Percentiles rank a stretch among this genome's conserved stretches.
These are phyloP conservation scores for Aspergillus bridgeri DNA, from an alignment of 495 filamentous ascomycete genomes.

Conservation along the genomic window DNA sequence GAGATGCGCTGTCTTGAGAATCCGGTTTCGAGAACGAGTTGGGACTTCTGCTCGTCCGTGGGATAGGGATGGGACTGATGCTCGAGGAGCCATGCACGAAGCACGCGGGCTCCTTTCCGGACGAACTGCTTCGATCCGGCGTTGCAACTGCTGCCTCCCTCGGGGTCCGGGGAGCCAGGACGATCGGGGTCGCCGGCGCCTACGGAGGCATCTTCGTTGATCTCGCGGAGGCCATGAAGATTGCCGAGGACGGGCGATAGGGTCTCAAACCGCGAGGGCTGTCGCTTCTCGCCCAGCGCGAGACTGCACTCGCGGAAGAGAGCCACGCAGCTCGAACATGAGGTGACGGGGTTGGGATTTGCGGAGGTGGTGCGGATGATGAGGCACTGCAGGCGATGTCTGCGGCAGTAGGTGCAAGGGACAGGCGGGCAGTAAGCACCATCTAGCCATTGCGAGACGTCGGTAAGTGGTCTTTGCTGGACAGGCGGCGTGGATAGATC, in stretches of 20 bases:
- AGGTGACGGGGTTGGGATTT: slow-evolving; percentile 54
- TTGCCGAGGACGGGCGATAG: slow-evolving; percentile 39
- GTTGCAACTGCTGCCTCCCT: not conserved
- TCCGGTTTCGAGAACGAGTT: slow-evolving; percentile 31
- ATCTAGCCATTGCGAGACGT: slow-evolving; percentile 41
- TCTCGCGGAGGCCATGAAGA: slow-evolving; percentile 41
- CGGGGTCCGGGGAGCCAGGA: not conserved
- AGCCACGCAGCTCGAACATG: slow-evolving; percentile 76
- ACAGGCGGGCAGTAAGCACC: slow-evolving; percentile 38
- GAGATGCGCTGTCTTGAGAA: slow-evolving; percentile 35
- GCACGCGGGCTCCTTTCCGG: slow-evolving; percentile 47
- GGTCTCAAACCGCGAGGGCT: slow-evolving; percentile 44
- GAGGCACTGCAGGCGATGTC: slow-evolving; percentile 41
- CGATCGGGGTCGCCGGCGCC: not conserved
- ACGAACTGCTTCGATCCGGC: slow-evolving; percentile 57
- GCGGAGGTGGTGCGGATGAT: slow-evolving; percentile 41
- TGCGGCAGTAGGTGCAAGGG: slow-evolving; percentile 43
- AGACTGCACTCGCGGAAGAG: slow-evolving; percentile 72
- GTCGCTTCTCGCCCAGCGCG: slow-evolving; percentile 43
- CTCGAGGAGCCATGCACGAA: slow-evolving; percentile 41
- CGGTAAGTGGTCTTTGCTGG: slow-evolving; percentile 14
- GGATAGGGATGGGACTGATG: slow-evolving; percentile 47
- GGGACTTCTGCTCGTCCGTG: slow-evolving; percentile 29
- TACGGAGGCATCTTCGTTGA: slow-evolving; percentile 19
- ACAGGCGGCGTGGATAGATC: not conserved